Percentiles rank a stretch among this genome's conserved stretches.
Conservation (phyloP, 495 filamentous ascomycete species). For the Parathielavia appendiculata region DNA sequence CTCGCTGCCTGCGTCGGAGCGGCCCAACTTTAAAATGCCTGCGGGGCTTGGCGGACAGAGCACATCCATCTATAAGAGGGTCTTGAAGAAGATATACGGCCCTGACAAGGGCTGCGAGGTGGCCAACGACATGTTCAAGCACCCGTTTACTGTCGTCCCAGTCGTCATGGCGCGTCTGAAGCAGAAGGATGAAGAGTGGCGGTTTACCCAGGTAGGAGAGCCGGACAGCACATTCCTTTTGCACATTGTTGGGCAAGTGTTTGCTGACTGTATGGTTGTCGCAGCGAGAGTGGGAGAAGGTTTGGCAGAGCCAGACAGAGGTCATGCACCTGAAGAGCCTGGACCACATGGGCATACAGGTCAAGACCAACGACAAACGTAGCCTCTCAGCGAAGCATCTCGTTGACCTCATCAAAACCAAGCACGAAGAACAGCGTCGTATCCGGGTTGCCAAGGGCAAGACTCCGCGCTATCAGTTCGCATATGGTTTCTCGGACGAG, state of each 20-base stretch:
- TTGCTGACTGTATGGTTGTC: conserved; percentile 16
- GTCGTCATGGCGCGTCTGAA: conserved; percentile 82
- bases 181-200: conserved; percentile 94
- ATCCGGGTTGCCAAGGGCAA: conserved; percentile 55
- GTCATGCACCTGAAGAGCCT: conserved; percentile 90
- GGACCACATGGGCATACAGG: conserved; percentile 87
- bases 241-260: not conserved
- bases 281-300: conserved; percentile 95
- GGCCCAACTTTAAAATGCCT: conserved; percentile 67
- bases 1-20: conserved; percentile 64
- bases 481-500: conserved; percentile 65
- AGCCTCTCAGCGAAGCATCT: conserved; percentile 82
- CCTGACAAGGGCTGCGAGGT: conserved; percentile 75
- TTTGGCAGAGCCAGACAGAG: conserved; percentile 92
- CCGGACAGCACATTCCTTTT: not conserved
- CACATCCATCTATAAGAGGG: conserved; percentile 90
- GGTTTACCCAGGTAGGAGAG: conserved; percentile 61
- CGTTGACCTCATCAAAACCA: conserved; percentile 76
- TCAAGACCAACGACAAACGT: conserved; percentile 80
- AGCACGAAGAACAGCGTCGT: conserved; percentile 76
- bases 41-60: conserved; percentile 85
- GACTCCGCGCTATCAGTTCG: conserved; percentile 64
- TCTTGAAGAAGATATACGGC: conserved; percentile 98
- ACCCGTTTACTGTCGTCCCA: conserved; percentile 78
- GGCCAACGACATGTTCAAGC: conserved; percentile 71